Evolutionary conservation across 1,139 yeast genomes (phyloP).

Genomic region (Diutina catenulata): DNA sequence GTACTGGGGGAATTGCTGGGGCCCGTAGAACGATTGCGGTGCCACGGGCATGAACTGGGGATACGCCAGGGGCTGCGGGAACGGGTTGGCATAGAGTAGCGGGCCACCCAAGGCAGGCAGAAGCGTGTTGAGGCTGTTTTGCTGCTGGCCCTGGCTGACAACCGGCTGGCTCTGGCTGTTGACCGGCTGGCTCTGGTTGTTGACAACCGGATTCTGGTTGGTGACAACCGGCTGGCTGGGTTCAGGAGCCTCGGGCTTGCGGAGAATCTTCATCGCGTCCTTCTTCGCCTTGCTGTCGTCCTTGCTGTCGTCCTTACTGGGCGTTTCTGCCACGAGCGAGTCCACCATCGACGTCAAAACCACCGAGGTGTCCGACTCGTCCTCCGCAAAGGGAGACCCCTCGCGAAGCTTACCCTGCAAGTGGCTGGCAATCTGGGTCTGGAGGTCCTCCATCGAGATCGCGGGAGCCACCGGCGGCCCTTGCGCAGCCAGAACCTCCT

Average conservation of each 20-base stretch:
- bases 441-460: neutral
- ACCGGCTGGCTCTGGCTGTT: neutral
- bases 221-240: no score
- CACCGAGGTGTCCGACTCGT: neutral
- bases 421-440: neutral
- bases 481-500: neutral
- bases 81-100: neutral
- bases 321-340: conserved; percentile 2
- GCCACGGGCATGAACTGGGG: neutral
- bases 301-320: no score
- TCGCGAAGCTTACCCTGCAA: neutral
- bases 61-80: neutral
- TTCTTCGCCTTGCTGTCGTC: no score
- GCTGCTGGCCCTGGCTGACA: neutral
- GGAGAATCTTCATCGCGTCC: no score
- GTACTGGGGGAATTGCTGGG: neutral
- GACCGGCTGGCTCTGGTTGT: neutral
- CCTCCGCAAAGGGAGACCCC: neutral
- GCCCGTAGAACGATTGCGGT: neutral
- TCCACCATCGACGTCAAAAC: conserved; percentile 3
- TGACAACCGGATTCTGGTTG: no score
- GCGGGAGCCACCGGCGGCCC: conserved; percentile 1
- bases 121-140: no score
- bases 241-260: no score
- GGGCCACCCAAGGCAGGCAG: no score